These are phyloP conservation scores for Cenchrus fungigraminus DNA, from an alignment of 176 grass and related monocot genomes.

Conservation along the genomic window DNA sequence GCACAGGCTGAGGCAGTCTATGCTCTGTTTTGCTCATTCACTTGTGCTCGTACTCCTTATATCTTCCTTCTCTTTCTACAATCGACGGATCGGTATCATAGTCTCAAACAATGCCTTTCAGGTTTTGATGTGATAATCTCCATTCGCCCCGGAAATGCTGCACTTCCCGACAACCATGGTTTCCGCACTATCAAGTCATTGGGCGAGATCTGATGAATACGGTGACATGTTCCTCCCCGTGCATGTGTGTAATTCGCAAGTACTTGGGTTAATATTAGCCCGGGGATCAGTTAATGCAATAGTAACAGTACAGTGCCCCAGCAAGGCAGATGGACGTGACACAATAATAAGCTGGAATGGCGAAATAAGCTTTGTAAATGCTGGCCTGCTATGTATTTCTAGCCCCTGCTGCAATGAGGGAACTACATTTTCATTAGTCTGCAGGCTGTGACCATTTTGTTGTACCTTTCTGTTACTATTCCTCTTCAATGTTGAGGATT, in stretches of 20 bases:
- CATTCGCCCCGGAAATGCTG: slow-evolving; percentile 65
- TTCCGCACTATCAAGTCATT: slow-evolving; percentile 67
- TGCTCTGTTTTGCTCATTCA: slow-evolving; percentile 12
- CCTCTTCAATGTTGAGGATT: no score
- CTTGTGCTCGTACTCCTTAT: background rate
- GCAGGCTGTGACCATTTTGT: background rate
- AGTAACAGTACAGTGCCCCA: background rate
- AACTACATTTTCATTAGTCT: background rate
- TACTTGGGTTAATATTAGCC: background rate
- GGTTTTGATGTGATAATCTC: slow-evolving; percentile 65
- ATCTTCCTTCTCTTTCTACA: background rate
- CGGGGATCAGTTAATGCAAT: slow-evolving; percentile 10
- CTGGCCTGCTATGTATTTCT: background rate
- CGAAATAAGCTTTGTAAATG: slow-evolving; percentile 37
- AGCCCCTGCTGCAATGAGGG: background rate
- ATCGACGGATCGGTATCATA: background rate
- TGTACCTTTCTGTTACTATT: no score
- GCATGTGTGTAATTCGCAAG: background rate
- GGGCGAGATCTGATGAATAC: slow-evolving; percentile 47
- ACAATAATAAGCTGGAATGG: background rate
- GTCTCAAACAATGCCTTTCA: slow-evolving; percentile 28
- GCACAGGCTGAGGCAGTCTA: background rate
- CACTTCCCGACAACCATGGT: slow-evolving; percentile 60
- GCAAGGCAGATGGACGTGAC: background rate
- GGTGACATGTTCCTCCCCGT: background rate